Conservation (phyloP, 139 green algal genomes). For the Chlamydomonas sp. region DNA sequence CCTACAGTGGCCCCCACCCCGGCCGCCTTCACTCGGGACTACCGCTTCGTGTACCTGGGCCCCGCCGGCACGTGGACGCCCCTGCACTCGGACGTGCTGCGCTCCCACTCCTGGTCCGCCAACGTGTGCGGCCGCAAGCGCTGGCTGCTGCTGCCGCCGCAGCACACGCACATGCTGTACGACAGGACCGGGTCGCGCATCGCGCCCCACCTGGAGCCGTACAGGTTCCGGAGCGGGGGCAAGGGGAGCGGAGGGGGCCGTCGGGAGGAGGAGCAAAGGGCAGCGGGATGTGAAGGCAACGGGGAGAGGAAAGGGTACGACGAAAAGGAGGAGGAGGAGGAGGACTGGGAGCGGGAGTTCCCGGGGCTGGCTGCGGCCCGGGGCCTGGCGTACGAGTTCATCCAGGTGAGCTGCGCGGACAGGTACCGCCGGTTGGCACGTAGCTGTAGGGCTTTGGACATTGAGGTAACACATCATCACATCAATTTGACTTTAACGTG, state of each 20-base stretch:
- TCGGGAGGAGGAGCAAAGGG: not conserved
- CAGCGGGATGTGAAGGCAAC: too few species aligned
- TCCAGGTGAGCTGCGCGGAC: slow-evolving; percentile 28
- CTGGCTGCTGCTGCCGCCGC: slow-evolving; percentile 82
- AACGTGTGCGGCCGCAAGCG: slow-evolving; percentile 80
- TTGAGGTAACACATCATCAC: too few species aligned
- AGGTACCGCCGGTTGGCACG: not conserved
- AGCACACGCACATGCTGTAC: slow-evolving; percentile 63
- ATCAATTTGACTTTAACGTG: too few species aligned
- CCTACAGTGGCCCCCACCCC: not conserved
- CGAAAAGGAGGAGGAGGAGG: too few species aligned
- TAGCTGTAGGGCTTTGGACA: not conserved
- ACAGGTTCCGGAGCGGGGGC: not conserved
- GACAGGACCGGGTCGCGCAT: slow-evolving; percentile 20
- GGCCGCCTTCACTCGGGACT: slow-evolving; percentile 6
- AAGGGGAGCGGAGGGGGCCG: not conserved
- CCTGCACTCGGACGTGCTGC: slow-evolving; percentile 91
- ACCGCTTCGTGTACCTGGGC: slow-evolving; percentile 92
- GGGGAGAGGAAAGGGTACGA: too few species aligned
- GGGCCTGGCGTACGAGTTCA: slow-evolving; percentile 32
- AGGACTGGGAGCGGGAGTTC: slow-evolving; percentile 23
- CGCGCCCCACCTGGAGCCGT: slow-evolving; percentile 43
- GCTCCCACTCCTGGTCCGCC: slow-evolving; percentile 84
- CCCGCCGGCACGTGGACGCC: slow-evolving; percentile 77
- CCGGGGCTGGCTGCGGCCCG: slow-evolving; percentile 49